Evolutionary conservation across 2,329 filamentous ascomycete species (phyloP).

Genomic region (Fusarium miscanthi): DNA sequence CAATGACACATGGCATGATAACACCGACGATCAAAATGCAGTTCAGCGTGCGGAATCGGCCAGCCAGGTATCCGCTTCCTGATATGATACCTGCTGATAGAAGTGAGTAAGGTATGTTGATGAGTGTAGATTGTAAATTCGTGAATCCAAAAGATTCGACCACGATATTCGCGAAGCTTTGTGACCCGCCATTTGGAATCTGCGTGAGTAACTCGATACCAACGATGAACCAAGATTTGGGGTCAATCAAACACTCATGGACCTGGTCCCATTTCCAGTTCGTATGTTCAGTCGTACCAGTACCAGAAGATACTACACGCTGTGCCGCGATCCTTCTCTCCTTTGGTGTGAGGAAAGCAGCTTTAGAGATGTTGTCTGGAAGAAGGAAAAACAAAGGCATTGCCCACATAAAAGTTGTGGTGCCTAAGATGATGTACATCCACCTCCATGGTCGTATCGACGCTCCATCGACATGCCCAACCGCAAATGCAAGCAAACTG

Average conservation of each 20-base stretch:
- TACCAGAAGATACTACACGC: slow-evolving; percentile 61
- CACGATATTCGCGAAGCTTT: slow-evolving; percentile 68
- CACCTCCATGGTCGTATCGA: slow-evolving; percentile 63
- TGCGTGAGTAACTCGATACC: slow-evolving; percentile 63
- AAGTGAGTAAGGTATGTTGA: slow-evolving; percentile 69
- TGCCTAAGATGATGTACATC: slow-evolving; percentile 68
- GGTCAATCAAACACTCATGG: slow-evolving; percentile 64
- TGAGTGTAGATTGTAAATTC: slow-evolving; percentile 63
- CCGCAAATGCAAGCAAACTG: slow-evolving; percentile 64
- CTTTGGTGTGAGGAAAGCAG: slow-evolving; percentile 65
- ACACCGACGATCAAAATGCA: slow-evolving; percentile 63
- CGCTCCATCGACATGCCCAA: slow-evolving; percentile 62
- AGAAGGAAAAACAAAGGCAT: slow-evolving; percentile 60
- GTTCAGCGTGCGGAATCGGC: slow-evolving; percentile 62
- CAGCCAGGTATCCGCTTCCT: slow-evolving; percentile 62
- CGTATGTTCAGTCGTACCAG: slow-evolving; percentile 61
- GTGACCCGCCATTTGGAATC: slow-evolving; percentile 72
- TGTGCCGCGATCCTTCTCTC: slow-evolving; percentile 62
- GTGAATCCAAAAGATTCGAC: slow-evolving; percentile 67
- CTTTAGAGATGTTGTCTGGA: slow-evolving; percentile 64
- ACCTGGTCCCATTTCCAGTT: slow-evolving; percentile 63
- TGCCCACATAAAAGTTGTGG: slow-evolving; percentile 62
- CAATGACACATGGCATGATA: slow-evolving; percentile 62
- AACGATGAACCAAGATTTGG: slow-evolving; percentile 70
- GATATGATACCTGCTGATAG: slow-evolving; percentile 61